Evolutionary conservation across 1,284 basidiomycete species (phyloP).

Genomic region (Puccinia triticina): DNA sequence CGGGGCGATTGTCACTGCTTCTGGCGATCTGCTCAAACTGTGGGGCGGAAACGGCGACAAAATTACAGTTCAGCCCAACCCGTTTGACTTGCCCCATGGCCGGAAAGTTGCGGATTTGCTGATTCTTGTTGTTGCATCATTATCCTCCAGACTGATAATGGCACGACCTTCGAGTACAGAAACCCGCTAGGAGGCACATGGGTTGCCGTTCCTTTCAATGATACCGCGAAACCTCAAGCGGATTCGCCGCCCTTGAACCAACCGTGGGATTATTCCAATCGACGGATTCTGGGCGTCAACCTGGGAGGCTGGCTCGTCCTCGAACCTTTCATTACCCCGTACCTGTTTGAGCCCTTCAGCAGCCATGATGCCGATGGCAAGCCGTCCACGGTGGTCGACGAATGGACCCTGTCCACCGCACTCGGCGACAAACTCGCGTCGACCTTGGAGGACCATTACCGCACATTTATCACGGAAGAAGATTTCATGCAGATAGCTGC

Average conservation of each 20-base stretch:
- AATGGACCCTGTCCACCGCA: constrained; percentile 69
- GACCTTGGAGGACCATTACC: constrained; percentile 54
- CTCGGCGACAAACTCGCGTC: constrained; percentile 69
- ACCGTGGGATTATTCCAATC: constrained; percentile 71
- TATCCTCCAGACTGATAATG: constrained; percentile 51
- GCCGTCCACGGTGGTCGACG: constrained; percentile 67
- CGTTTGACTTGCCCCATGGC: too few relatives aligned
- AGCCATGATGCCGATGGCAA: constrained; percentile 57
- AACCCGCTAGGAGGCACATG: constrained; percentile 58
- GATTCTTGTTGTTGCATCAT: too few relatives aligned
- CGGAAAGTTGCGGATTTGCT: too few relatives aligned
- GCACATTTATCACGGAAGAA: constrained; percentile 70
- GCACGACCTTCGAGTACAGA: constrained; percentile 33
- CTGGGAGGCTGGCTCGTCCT: constrained; percentile 74
- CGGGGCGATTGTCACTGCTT: background rate
- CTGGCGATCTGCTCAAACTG: constrained; percentile 11
- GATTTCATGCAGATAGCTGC: constrained; percentile 86
- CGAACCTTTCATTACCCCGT: constrained; percentile 45
- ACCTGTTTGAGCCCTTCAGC: constrained; percentile 38
- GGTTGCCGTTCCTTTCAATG: constrained; percentile 70
- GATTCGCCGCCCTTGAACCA: constrained; percentile 66
- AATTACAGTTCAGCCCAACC: constrained; percentile 27
- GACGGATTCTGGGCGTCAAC: constrained; percentile 65
- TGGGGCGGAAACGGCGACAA: constrained; percentile 47
- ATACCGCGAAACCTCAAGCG: constrained; percentile 67